Evolutionary conservation across 805 yeast species (phyloP).

Genomic region (Lipomyces yamadae): DNA sequence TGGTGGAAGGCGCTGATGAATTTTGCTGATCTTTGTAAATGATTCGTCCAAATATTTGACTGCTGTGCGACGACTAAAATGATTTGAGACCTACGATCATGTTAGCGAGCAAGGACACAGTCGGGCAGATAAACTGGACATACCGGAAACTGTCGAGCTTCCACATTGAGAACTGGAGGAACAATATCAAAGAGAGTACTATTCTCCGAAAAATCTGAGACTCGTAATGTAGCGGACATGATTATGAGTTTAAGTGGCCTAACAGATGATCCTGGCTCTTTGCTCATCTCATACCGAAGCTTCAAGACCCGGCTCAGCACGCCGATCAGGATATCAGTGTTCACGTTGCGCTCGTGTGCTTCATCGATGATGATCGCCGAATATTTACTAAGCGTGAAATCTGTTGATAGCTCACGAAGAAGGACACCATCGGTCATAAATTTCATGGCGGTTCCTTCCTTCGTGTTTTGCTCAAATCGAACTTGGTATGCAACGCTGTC

Average conservation of each 20-base stretch:
- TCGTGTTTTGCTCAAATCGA: conserved; percentile 73
- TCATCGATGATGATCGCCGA: conserved; percentile 91
- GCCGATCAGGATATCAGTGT: conserved; percentile 95
- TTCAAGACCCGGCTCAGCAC: conserved; percentile 85
- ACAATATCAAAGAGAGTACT: conserved; percentile 62
- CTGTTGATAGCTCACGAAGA: conserved; percentile 89
- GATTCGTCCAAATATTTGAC: conserved; percentile 86
- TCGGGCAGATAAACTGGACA: background rate
- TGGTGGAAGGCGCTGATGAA: conserved; percentile 83
- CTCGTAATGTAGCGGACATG: conserved; percentile 97
- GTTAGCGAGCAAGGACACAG: background rate
- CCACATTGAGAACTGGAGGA: conserved; percentile 89
- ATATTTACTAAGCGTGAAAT: conserved; percentile 77
- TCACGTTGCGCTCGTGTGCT: conserved; percentile 96
- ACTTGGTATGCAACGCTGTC: conserved; percentile 78
- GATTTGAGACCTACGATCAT: conserved; percentile 64
- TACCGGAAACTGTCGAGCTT: conserved; percentile 86
- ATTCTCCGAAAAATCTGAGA: conserved; percentile 90
- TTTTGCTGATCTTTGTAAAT: conserved; percentile 79
- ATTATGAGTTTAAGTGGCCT: conserved; percentile 79
- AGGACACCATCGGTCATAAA: conserved; percentile 96
- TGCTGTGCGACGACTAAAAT: conserved; percentile 81
- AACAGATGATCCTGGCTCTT: conserved; percentile 49
- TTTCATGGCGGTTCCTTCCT: conserved; percentile 70
- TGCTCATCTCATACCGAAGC: conserved; percentile 58